Base-by-base conservation (phyloP, 306 rosid species). In the Vigna nakashimae region DNA sequence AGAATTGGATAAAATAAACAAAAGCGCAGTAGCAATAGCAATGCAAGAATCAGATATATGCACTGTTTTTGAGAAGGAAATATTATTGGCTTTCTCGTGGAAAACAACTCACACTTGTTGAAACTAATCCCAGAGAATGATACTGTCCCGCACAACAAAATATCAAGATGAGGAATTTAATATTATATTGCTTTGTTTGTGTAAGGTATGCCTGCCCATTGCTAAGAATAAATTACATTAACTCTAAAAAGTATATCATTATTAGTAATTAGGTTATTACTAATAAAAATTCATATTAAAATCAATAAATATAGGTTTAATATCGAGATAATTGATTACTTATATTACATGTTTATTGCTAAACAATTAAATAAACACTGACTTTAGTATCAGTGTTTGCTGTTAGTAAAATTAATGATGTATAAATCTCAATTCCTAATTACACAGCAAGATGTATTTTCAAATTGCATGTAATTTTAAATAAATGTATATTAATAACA, bases 41-140 rank as follows among this genome's bases (percentile, higher is more conserved):
- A 30, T 51, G 45, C 40, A 57, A 26, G 77, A 78, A 67, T 58
- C 73, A 55, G 43, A 16, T 53, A 63, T 40, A 28, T 81, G 60
- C 22, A 18, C 58, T 24, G 71, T 7, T 16, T 17, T 20, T 2
- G 15, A 0, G 43, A 34, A 30, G 36, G 16, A 18, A 38, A 74
- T 73, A 74, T 74, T 78, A 79, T 55, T 10, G 69, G 9, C 32
- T 64, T 74, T 65, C 3, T 65, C 56, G 79, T 69, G 71, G 77
- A 65, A 76, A 76, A 76, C 75, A 78, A 78, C 72, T 51, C 78
- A 48, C 43, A 51, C 22, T 59, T 75, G 58, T 65, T 53, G 71
- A 81, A 77, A 68, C 30, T 71, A 51, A 32, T 32, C 22, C 65
- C 36, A 80, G 50, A 79, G 30, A 66, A 49, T 60, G 34, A n/a